Conservation (phyloP, 2,329 filamentous ascomycete species). For the Metarhizium anisopliae region DNA sequence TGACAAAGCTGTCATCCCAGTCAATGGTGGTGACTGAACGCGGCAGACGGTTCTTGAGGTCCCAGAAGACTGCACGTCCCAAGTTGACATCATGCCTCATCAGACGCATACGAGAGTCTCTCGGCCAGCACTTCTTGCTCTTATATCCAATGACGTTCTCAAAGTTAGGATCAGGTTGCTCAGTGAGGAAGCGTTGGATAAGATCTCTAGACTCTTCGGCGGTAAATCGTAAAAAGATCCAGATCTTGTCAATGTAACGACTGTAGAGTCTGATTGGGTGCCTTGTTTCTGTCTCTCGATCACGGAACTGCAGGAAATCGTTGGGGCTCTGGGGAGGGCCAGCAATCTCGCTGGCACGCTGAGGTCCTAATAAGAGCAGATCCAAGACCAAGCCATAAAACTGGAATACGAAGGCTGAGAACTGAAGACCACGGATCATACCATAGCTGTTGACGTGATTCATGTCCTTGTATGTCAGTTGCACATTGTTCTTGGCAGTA, state of each 20-base stretch:
- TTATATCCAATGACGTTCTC: slow-evolving; percentile 98
- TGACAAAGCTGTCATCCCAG: slow-evolving; percentile 98
- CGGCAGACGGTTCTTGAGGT: slow-evolving; percentile 92
- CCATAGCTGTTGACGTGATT: slow-evolving; percentile 98
- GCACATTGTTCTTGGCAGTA: slow-evolving; percentile 98
- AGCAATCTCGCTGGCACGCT: slow-evolving; percentile 96
- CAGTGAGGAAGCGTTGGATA: slow-evolving; percentile 94
- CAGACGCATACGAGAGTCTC: slow-evolving; percentile 92
- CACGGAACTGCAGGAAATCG: slow-evolving; percentile 94
- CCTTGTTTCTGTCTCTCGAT: slow-evolving; percentile 81
- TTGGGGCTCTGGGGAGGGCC: slow-evolving; percentile 90
- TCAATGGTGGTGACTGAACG: slow-evolving; percentile 95
- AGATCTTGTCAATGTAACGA: slow-evolving; percentile 95
- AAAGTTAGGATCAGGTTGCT: slow-evolving; percentile 97
- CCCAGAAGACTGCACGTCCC: slow-evolving; percentile 96
- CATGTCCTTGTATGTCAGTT: slow-evolving; percentile 99
- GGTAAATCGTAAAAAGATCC: slow-evolving; percentile 91
- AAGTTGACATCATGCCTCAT: slow-evolving; percentile 99
- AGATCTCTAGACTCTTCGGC: slow-evolving; percentile 92
- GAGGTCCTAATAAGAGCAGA: slow-evolving; percentile 80
- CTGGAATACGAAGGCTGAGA: slow-evolving; percentile 98
- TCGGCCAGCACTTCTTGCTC: slow-evolving; percentile 99
- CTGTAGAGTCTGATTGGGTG: slow-evolving; percentile 98
- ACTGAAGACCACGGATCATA: slow-evolving; percentile 95
- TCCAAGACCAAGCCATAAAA: slow-evolving; percentile 96